Evolutionary conservation across 1,284 basidiomycete species (phyloP).

Genomic region (Irpex sp.): DNA sequence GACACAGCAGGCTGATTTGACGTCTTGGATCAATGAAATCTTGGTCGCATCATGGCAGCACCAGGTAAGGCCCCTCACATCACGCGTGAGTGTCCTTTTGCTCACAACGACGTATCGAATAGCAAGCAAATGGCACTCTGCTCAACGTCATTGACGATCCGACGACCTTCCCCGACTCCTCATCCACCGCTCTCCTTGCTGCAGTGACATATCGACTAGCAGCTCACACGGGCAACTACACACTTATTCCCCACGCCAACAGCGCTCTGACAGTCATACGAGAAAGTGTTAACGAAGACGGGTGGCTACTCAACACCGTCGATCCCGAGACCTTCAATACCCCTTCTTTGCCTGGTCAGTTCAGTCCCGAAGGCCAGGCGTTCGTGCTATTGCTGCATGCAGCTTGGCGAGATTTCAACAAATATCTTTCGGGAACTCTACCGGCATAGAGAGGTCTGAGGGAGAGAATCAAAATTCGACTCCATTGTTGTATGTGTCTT

Average conservation of each 20-base stretch:
- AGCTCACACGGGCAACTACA: conserved; percentile 25
- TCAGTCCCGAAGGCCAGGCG: conserved; percentile 59
- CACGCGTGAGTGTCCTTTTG: background rate
- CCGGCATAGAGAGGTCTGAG: background rate
- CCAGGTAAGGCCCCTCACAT: conserved; percentile 32
- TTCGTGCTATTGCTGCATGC: conserved; percentile 66
- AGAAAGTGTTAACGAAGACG: conserved; percentile 35
- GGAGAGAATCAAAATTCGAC: background rate
- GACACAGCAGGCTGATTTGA: conserved; percentile 44
- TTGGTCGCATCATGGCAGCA: conserved; percentile 44
- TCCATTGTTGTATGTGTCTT: background rate
- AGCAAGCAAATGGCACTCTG: conserved; percentile 39
- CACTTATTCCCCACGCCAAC: conserved; percentile 39
- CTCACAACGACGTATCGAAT: background rate
- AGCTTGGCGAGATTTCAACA: conserved; percentile 49
- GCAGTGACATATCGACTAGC: conserved; percentile 43
- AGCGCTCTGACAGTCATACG: conserved; percentile 35
- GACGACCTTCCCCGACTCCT: conserved; percentile 45
- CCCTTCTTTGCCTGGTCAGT: conserved; percentile 34
- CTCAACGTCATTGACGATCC: conserved; percentile 47
- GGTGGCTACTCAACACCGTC: conserved; percentile 60
- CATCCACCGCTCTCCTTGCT: conserved; percentile 50
- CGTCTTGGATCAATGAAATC: conserved; percentile 58
- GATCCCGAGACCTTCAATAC: conserved; percentile 56
- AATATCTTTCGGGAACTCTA: background rate